Conservation (phyloP, 2,329 filamentous ascomycete species). For the Pseudovirgaria hyperparasitica region DNA sequence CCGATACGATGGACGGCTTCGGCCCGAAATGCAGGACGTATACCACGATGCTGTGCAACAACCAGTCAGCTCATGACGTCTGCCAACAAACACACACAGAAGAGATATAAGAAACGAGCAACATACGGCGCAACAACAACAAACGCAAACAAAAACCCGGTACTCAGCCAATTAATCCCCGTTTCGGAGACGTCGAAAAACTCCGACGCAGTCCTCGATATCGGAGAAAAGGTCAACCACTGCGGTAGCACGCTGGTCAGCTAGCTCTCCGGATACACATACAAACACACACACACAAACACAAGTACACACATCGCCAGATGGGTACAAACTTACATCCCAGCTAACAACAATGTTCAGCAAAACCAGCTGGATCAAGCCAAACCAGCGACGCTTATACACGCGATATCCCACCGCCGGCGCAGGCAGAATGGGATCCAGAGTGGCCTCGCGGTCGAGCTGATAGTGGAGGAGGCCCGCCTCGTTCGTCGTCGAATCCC, state of each 20-base stretch:
- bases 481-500: too few relatives aligned
- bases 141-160: constrained; percentile 76
- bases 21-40: constrained; percentile 70
- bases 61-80: background rate
- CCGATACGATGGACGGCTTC: constrained; percentile 60
- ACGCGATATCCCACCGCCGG: too few relatives aligned
- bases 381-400: constrained; percentile 85
- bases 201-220: constrained; percentile 57
- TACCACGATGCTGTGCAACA: constrained; percentile 41
- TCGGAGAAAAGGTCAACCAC: constrained; percentile 89
- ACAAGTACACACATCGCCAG: too few relatives aligned
- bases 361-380: constrained; percentile 67
- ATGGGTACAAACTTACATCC: constrained; percentile 56
- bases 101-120: background rate
- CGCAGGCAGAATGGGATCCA: too few relatives aligned
- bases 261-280: too few relatives aligned
- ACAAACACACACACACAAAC: too few relatives aligned
- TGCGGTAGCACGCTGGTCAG: constrained; percentile 21
- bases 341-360: constrained; percentile 90
- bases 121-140: constrained; percentile 53
- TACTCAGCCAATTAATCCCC: constrained; percentile 87
- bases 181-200: constrained; percentile 68
- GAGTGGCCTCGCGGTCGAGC: too few relatives aligned
- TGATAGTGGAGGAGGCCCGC: too few relatives aligned
- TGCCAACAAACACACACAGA: background rate